These are phyloP conservation scores for Ogataea pilisensis DNA, from an alignment of 805 yeast genomes.

Conservation along the genomic window DNA sequence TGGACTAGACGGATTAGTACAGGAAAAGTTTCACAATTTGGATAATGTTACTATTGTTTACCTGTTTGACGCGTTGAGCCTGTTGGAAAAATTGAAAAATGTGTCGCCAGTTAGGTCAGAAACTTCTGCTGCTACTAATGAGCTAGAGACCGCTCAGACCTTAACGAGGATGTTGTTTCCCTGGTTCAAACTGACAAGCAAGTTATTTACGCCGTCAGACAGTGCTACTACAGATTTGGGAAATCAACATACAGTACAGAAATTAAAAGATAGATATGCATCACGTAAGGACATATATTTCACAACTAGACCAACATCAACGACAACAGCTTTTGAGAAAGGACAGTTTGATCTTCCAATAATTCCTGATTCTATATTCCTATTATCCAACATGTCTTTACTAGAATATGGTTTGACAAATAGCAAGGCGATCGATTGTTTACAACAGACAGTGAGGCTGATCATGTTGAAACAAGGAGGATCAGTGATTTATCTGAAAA, in stretches of 20 bases:
- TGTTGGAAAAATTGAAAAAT: background rate
- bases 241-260: no score
- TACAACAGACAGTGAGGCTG: conserved; percentile 25
- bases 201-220: background rate
- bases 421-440: conserved; percentile 18
- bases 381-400: conserved; percentile 9
- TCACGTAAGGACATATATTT: no score
- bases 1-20: background rate
- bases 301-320: no score
- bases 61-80: conserved; percentile 2
- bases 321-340: background rate
- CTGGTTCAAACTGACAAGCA: background rate
- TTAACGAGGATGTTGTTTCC: background rate
- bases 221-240: no score
- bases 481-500: conserved; percentile 8
- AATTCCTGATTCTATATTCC: background rate
- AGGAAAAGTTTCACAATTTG: conserved; percentile 1
- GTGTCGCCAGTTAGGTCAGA: no score
- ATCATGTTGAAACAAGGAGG: conserved; percentile 12
- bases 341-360: conserved; percentile 1
- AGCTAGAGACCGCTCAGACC: no score
- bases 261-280: no score
- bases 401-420: conserved; percentile 17
- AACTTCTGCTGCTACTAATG: no score
- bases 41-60: conserved; percentile 3